These are phyloP conservation scores for Penicillium verhagenii DNA, from an alignment of 495 filamentous ascomycete species.

Conservation along the genomic window DNA sequence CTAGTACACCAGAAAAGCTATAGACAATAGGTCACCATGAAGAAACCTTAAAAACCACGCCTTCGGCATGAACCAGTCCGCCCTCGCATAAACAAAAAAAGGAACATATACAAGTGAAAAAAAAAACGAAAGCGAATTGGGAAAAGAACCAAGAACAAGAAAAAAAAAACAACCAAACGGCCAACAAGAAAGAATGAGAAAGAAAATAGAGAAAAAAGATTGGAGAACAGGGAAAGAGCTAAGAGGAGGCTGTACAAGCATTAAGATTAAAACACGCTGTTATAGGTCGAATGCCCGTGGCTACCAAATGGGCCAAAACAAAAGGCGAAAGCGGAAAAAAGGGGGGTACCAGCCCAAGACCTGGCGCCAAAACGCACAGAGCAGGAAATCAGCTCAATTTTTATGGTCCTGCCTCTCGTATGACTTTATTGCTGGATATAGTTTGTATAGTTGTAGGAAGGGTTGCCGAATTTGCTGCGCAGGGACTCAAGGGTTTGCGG, in stretches of 20 bases:
- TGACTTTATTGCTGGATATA: constrained; percentile 29
- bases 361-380: not conserved
- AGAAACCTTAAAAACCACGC: not conserved
- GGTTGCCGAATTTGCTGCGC: constrained; percentile 30
- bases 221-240: no score
- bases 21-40: not conserved
- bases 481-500: constrained; percentile 30
- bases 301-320: constrained; percentile 4
- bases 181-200: constrained; percentile 3
- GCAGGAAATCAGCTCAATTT: constrained; percentile 7
- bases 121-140: constrained; percentile 5
- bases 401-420: constrained; percentile 12
- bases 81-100: not conserved
- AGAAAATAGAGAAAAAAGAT: constrained; percentile 1
- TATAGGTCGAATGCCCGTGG: constrained; percentile 10
- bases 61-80: not conserved
- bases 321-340: not conserved
- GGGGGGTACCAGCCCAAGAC: constrained; percentile 9
- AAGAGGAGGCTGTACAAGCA: constrained; percentile 10
- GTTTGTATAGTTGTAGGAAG: constrained; percentile 37
- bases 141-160: constrained; percentile 6
- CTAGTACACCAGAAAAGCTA: constrained; percentile 1
- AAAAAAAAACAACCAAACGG: constrained; percentile 6
- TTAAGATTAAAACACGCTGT: constrained; percentile 28
- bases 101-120: constrained; percentile 8